Conservation (phyloP, 306 rosid genomes). For the Rosa rugosa region DNA sequence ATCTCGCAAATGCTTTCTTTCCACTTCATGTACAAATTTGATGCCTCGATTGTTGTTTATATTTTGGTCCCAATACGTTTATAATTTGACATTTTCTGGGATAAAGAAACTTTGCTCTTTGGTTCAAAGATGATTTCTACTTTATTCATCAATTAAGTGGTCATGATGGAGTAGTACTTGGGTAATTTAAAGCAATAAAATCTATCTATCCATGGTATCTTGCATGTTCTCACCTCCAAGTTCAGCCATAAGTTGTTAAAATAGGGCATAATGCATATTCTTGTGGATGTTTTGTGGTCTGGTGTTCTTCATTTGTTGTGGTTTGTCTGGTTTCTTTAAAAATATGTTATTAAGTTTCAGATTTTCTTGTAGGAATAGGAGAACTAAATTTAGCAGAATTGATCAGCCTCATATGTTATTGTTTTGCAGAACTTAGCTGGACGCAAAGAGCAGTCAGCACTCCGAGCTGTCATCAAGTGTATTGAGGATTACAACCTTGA, state of each 20-base stretch:
- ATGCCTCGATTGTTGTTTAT: too few species aligned
- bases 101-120: neutral
- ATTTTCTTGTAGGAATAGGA: neutral
- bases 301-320: constrained; percentile 5
- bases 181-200: neutral
- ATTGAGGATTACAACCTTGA: constrained; percentile 96
- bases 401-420: constrained; percentile 20
- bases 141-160: neutral
- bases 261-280: neutral
- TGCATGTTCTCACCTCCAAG: neutral
- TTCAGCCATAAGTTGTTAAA: neutral
- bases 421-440: constrained; percentile 81
- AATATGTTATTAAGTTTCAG: neutral
- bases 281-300: neutral
- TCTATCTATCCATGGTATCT: neutral
- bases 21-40: neutral
- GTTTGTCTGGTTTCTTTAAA: neutral
- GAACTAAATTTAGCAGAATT: neutral
- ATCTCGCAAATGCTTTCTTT: neutral
- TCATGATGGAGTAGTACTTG: neutral
- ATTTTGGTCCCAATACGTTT: neutral
- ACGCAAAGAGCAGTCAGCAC: constrained; percentile 96
- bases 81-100: neutral
- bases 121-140: neutral
- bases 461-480: constrained; percentile 85